Base-by-base conservation (phyloP, 2,329 filamentous ascomycete genomes). In the Stagonosporopsis chrysanthemi region DNA sequence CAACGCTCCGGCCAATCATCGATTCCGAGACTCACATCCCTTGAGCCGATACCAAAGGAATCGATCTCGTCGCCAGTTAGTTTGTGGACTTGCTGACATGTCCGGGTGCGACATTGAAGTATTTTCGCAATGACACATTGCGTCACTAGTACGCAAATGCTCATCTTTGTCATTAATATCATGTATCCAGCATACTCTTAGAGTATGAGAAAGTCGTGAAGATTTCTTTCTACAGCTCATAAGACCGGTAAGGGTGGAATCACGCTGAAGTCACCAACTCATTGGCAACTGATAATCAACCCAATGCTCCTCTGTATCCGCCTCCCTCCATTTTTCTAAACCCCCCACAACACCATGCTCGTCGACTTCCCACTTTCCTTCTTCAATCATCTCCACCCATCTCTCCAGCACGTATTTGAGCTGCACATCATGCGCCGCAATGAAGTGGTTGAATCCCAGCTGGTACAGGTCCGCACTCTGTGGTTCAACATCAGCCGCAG, bases 271-370 rank as follows among this genome's bases (percentile, higher is more conserved):
- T 38, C 22, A 49, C 46, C 46, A 49, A 49, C 46, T 33, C 49
- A 52, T 52, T 22, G 49, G 33, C 33, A 52, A 39, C 49, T 57
- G 54, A 50, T 61, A 68, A 26, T 50, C 56, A 38, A 58, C 51
- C 57, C 59, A 63, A 17, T 41, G 41, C 17, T 56, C 48, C 24
- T 61, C 51, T 31, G 39, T 59, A 52, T 67, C 62, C 11, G 62
- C 66, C 29, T 64, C 58, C 41, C 51, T 63, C 61, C 61, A 68
- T 47, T 61, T 60, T 15, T 65, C 54, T 23, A 68, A 61, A n/a
- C 55, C 62, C n/a, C 60, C 56, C 15, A 42, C 46, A 28, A 67
- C 58, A 6, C 64, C 64, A 29, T 60, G 48, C 29, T 53, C 54
- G 39, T 62, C 56, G 17, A 67, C 54, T 23, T 57, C 39, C 64